Conservation (phyloP, 257 asterid species). For the Verbena officinalis region DNA sequence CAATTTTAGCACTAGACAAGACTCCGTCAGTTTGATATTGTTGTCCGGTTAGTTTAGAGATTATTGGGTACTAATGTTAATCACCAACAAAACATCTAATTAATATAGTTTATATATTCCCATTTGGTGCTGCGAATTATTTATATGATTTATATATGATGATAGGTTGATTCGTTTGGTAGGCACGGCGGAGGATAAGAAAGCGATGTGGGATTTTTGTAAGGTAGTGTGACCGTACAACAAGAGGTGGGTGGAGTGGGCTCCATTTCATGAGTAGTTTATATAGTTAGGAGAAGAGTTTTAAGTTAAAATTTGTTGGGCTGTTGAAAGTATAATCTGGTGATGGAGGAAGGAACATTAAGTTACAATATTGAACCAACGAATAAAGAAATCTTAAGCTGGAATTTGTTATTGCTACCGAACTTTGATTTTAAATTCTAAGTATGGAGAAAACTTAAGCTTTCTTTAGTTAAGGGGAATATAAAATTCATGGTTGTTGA, state of each 20-base stretch:
- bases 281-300: constrained; percentile 52
- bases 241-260: constrained; percentile 77
- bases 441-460: not conserved
- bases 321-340: constrained; percentile 43
- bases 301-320: constrained; percentile 13
- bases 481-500: not conserved
- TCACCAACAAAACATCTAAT: not conserved
- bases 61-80: not conserved
- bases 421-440: not conserved
- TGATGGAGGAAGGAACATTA: constrained; percentile 31
- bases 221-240: constrained; percentile 56
- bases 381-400: not conserved
- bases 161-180: constrained; percentile 45
- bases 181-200: constrained; percentile 42
- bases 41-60: not conserved
- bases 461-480: not conserved
- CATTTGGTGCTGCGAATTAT: not conserved
- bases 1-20: constrained; percentile 3
- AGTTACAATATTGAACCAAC: constrained; percentile 29
- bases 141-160: constrained; percentile 8
- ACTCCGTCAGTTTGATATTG: constrained; percentile 1
- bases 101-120: not conserved
- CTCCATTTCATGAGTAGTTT: constrained; percentile 37
- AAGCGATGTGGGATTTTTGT: constrained; percentile 38
- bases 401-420: not conserved